These are phyloP conservation scores for Aspergillus latus DNA, from an alignment of 2,329 filamentous ascomycete genomes.

Conservation along the genomic window DNA sequence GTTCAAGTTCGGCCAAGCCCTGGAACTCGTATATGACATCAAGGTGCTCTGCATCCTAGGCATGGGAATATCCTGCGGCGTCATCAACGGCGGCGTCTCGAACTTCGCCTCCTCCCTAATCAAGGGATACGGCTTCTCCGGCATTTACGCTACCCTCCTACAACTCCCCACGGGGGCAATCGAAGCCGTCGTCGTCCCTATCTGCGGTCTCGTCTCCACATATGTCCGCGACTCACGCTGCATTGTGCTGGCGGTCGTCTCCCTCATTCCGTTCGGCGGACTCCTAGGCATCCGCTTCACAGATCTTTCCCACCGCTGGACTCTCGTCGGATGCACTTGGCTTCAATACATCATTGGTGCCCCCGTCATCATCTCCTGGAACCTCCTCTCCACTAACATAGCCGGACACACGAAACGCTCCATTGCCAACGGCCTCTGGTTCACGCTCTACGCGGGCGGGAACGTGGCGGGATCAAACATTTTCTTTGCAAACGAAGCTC, in stretches of 20 bases:
- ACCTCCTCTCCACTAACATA: conserved; percentile 48
- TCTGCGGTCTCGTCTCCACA: conserved; percentile 46
- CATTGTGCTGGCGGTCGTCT: conserved; percentile 31
- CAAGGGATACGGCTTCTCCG: conserved; percentile 43
- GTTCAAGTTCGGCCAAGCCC: conserved; percentile 36
- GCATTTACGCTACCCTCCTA: conserved; percentile 32
- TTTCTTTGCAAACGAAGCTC: conserved; percentile 47
- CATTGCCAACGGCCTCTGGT: conserved; percentile 52
- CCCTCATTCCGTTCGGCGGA: conserved; percentile 43
- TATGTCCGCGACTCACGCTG: conserved; percentile 45
- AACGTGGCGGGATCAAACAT: conserved; percentile 52
- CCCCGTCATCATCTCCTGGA: conserved; percentile 54
- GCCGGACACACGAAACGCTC: conserved; percentile 55
- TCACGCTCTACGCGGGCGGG: conserved; percentile 49
- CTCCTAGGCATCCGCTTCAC: conserved; percentile 54
- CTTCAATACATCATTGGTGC: conserved; percentile 53
- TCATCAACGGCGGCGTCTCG: conserved; percentile 51
- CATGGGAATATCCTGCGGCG: conserved; percentile 46
- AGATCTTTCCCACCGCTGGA: conserved; percentile 47
- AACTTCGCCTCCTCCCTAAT: conserved; percentile 52
- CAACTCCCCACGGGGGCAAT: conserved; percentile 38
- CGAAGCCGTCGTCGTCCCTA: conserved; percentile 30
- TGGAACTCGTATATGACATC: conserved; percentile 44
- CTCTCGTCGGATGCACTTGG: conserved; percentile 55
- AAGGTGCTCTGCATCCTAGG: conserved; percentile 41